Conservation (phyloP, 2,329 filamentous ascomycete genomes). For the Botrytis aclada region DNA sequence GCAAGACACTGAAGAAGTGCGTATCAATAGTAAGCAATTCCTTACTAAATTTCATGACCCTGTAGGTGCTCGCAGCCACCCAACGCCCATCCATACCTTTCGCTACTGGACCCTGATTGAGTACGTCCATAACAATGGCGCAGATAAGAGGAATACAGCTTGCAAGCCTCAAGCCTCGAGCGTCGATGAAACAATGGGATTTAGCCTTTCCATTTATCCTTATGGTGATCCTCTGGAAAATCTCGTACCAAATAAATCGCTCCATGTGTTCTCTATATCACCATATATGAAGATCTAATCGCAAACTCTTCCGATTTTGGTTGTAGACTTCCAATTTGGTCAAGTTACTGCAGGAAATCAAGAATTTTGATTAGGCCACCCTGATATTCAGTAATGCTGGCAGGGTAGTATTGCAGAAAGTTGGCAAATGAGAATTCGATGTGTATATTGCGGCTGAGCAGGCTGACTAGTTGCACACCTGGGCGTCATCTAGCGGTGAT, state of each 20-base stretch:
- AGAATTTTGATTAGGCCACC: neutral
- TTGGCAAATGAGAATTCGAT: neutral
- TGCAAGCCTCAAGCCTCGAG: neutral
- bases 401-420: neutral
- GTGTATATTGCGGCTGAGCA: neutral
- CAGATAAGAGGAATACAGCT: neutral
- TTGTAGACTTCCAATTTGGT: neutral
- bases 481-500: neutral
- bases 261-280: neutral
- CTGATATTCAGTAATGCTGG: neutral
- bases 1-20: neutral
- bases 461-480: neutral
- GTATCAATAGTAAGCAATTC: neutral
- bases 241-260: neutral
- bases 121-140: neutral
- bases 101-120: neutral
- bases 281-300: neutral
- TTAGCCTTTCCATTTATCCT: neutral
- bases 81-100: neutral
- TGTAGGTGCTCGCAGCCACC: neutral
- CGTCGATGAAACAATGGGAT: neutral
- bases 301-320: neutral
- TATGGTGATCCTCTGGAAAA: neutral
- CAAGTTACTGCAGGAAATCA: too few relatives aligned
- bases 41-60: neutral